These are phyloP conservation scores for Ogataea pilisensis DNA, from an alignment of 805 yeast species.

Conservation along the genomic window DNA sequence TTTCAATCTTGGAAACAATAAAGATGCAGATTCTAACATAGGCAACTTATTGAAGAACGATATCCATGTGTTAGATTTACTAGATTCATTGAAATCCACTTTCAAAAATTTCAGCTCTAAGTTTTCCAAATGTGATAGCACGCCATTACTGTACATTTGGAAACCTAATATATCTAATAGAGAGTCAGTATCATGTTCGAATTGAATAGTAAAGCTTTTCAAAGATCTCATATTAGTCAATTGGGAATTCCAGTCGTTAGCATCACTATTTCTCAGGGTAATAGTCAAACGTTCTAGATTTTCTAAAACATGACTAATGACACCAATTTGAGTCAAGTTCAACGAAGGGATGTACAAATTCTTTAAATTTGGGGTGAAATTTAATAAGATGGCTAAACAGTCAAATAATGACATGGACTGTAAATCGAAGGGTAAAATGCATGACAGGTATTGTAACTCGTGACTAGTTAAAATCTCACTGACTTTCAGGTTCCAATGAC, in stretches of 20 bases:
- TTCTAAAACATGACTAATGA: neutral
- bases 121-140: constrained; percentile 8
- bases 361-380: constrained; percentile 14
- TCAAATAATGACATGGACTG: constrained; percentile 16
- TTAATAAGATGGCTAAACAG: constrained; percentile 11
- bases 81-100: constrained; percentile 22
- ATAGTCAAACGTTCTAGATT: constrained; percentile 8
- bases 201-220: constrained; percentile 16
- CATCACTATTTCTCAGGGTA: constrained; percentile 4
- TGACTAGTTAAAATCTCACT: constrained; percentile 7
- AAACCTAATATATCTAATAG: constrained; percentile 10
- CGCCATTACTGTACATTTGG: constrained; percentile 4
- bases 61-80: constrained; percentile 23
- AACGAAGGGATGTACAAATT: constrained; percentile 11
- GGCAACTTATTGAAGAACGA: constrained; percentile 21
- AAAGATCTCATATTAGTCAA: constrained; percentile 7
- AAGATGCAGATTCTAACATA: neutral
- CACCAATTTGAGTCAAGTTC: constrained; percentile 1
- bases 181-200: constrained; percentile 19
- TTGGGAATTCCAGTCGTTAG: constrained; percentile 1
- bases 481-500: constrained; percentile 13
- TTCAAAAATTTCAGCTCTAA: constrained; percentile 18
- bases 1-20: constrained; percentile 11
- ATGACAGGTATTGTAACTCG: constrained; percentile 9
- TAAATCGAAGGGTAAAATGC: constrained; percentile 4